Conservation (phyloP, 192 early-diverging fungal species). For the Geranomyces variabilis region DNA sequence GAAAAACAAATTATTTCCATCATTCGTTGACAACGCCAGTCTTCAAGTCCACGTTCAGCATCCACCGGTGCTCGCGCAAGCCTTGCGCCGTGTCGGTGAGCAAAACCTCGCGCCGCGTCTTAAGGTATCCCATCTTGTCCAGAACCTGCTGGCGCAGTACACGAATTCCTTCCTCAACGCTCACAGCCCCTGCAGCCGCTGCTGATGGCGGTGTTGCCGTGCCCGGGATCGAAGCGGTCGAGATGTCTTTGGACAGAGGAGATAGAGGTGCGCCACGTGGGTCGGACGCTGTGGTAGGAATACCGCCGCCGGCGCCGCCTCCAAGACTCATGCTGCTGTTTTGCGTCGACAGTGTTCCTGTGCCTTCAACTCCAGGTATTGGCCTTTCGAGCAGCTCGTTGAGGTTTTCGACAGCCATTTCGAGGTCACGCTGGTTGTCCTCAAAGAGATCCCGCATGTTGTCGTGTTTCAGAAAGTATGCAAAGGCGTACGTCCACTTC, state of each 20-base stretch:
- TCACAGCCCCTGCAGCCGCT: background rate
- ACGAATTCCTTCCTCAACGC: conserved; percentile 65
- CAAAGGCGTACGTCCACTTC: conserved; percentile 98
- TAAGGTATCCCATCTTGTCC: conserved; percentile 95
- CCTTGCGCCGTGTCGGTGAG: conserved; percentile 90
- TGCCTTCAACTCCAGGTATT: conserved; percentile 42
- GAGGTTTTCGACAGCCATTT: conserved; percentile 95
- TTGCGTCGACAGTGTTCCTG: background rate
- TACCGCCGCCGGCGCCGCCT: background rate
- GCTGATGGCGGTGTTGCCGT: background rate
- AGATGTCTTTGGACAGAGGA: background rate
- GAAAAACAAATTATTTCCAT: too few species aligned
- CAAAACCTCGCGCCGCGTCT: conserved; percentile 81
- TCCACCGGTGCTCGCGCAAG: conserved; percentile 81
- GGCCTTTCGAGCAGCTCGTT: conserved; percentile 89
- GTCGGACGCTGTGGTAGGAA: background rate
- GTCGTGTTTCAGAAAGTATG: conserved; percentile 84
- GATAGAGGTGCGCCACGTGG: too few species aligned
- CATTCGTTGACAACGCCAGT: background rate
- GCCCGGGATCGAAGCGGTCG: background rate
- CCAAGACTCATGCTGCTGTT: background rate
- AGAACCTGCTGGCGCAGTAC: conserved; percentile 85
- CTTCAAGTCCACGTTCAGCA: conserved; percentile 46
- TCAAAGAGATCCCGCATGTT: conserved; percentile 94
- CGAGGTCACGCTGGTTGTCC: conserved; percentile 97